Evolutionary conservation across 306 rosid species (phyloP).

Genomic region (Pterocarpus macrocarpus): DNA sequence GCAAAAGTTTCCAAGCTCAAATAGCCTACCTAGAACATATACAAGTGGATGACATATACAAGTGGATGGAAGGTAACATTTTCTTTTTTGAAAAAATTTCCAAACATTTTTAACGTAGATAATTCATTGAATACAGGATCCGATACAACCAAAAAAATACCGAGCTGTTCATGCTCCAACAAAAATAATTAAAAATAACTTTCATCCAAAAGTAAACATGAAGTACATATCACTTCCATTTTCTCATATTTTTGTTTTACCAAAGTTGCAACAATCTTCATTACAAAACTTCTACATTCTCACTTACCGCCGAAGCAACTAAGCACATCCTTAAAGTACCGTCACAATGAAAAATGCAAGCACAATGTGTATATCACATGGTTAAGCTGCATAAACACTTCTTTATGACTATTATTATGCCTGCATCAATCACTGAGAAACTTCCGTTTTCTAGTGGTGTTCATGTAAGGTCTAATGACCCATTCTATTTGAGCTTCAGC

Average conservation of each 20-base stretch:
- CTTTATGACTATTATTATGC: not conserved
- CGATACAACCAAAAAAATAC: no score
- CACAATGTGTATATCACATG: not conserved
- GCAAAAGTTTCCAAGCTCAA: no score
- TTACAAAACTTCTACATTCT: not conserved
- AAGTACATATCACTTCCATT: slow-evolving; percentile 4
- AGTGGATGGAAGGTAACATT: no score
- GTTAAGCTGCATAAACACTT: not conserved
- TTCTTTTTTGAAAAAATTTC: no score
- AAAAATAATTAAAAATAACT: not conserved
- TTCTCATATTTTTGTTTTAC: not conserved
- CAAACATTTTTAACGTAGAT: no score
- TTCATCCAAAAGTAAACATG: not conserved
- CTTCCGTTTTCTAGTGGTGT: slow-evolving; percentile 69
- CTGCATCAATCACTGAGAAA: slow-evolving; percentile 66
- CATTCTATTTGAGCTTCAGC: slow-evolving; percentile 81
- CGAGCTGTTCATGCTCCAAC: not conserved
- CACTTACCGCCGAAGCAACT: not conserved
- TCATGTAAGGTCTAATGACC: slow-evolving; percentile 86
- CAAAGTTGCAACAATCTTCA: not conserved
- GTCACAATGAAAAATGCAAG: not conserved
- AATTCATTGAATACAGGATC: no score
- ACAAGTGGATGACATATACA: no score
- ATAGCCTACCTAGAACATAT: no score
- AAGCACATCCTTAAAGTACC: not conserved